Conservation (phyloP, 2,329 filamentous ascomycete genomes). For the Sclerotinia minor region DNA sequence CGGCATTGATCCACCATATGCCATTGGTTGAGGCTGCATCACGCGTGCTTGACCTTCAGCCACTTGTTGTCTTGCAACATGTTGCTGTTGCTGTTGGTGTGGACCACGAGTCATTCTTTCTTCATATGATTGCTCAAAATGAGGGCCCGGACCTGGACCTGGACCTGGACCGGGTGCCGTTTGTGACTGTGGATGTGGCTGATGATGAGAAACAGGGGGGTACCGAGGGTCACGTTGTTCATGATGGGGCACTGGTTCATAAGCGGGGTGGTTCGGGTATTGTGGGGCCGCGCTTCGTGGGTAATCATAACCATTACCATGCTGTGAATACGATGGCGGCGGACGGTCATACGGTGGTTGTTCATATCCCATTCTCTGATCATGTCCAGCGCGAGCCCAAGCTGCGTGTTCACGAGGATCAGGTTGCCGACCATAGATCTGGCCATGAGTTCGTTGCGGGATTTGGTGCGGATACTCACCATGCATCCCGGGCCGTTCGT, state of each 20-base stretch:
- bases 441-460: constrained; percentile 33
- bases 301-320: constrained; percentile 36
- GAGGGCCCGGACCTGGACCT: constrained; percentile 37
- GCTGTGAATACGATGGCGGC: constrained; percentile 25
- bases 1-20: constrained; percentile 44
- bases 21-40: constrained; percentile 36
- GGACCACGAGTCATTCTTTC: constrained; percentile 41
- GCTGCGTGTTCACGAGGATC: constrained; percentile 37
- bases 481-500: constrained; percentile 29
- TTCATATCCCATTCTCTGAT: constrained; percentile 30
- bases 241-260: constrained; percentile 29
- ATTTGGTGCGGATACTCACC: constrained; percentile 37
- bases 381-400: constrained; percentile 39
- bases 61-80: constrained; percentile 41
- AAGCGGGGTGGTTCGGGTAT: constrained; percentile 35
- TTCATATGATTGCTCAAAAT: constrained; percentile 39
- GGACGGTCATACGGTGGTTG: constrained; percentile 27
- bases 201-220: constrained; percentile 43
- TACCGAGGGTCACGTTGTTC: constrained; percentile 37
- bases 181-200: constrained; percentile 42
- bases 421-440: constrained; percentile 34
- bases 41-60: constrained; percentile 43
- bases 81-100: constrained; percentile 43
- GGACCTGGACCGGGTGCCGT: constrained; percentile 35
- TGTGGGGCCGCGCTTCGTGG: constrained; percentile 34